phyloP scores from a whole-genome alignment of 176 grass and related monocot genomes.

The Melocanna baccifera region DNA sequence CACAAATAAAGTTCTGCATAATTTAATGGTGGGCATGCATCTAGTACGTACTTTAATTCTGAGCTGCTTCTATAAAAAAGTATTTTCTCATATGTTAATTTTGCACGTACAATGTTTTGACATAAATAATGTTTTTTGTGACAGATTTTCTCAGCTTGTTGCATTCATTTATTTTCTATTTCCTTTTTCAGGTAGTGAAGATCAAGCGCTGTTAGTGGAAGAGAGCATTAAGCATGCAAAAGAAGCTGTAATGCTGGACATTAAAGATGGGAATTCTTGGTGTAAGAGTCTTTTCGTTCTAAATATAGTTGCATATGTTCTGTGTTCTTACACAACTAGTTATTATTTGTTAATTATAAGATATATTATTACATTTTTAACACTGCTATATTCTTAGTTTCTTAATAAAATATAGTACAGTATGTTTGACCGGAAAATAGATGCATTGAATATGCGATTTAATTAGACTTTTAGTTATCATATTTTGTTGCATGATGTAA shows the following conservation, averaged over 20 bases:
- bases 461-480: neutral
- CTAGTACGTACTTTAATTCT: neutral
- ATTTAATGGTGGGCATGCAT: neutral
- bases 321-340: neutral
- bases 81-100: neutral
- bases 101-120: neutral
- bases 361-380: neutral
- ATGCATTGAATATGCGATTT: slow-evolving; percentile 5
- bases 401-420: neutral
- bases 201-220: slow-evolving; percentile 60
- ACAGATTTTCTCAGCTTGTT: neutral
- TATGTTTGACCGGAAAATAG: neutral
- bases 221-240: slow-evolving; percentile 95
- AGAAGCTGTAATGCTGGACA: slow-evolving; percentile 89
- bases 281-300: slow-evolving; percentile 66
- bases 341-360: neutral
- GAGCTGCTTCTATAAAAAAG: neutral
- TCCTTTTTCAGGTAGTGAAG: slow-evolving; percentile 55
- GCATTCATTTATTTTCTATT: neutral
- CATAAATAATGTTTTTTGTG: neutral
- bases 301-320: slow-evolving; percentile 8
- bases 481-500: neutral
- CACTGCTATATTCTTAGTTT: neutral
- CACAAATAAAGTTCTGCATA: neutral
- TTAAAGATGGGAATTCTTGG: slow-evolving; percentile 97